phyloP scores from a whole-genome alignment of 75 land plant species.

The Sequoiadendron giganteum region DNA sequence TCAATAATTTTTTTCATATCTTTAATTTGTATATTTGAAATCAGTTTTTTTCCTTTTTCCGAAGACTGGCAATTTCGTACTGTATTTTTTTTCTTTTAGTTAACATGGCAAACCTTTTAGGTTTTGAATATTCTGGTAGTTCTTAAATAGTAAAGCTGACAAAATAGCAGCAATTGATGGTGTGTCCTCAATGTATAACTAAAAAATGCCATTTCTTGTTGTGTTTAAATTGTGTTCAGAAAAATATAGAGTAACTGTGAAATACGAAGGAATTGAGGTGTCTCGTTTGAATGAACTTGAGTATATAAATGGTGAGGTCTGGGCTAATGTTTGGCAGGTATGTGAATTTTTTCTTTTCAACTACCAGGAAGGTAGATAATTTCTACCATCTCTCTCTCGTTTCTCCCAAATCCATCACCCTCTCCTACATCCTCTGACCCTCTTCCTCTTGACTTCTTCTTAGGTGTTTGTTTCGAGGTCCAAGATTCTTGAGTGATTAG shows the following conservation, averaged over 20 bases:
- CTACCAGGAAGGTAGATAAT: not conserved
- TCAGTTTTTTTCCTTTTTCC: not conserved
- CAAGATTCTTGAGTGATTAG: too few species aligned
- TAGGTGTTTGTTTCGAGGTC: too few species aligned
- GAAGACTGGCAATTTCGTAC: not conserved
- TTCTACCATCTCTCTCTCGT: too few species aligned
- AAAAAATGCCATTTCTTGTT: not conserved
- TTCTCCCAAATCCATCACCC: too few species aligned
- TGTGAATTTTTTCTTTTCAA: not conserved
- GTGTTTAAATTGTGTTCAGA: constrained; percentile 40
- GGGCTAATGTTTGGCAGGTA: constrained; percentile 97
- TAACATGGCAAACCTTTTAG: constrained; percentile 7
- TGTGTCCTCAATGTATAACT: not conserved
- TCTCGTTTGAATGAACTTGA: constrained; percentile 83
- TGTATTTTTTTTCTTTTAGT: not conserved
- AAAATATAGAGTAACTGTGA: constrained; percentile 37
- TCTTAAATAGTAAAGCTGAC: not conserved
- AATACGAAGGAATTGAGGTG: constrained; percentile 64
- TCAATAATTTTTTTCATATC: not conserved
- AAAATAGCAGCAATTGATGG: not conserved
- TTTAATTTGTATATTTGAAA: not conserved
- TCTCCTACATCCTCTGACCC: too few species aligned
- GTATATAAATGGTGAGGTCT: constrained; percentile 80
- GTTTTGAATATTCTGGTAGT: not conserved
- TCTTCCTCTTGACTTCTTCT: too few species aligned